These are phyloP conservation scores for Monascus purpureus DNA, from an alignment of 495 filamentous ascomycete species.

Conservation along the genomic window DNA sequence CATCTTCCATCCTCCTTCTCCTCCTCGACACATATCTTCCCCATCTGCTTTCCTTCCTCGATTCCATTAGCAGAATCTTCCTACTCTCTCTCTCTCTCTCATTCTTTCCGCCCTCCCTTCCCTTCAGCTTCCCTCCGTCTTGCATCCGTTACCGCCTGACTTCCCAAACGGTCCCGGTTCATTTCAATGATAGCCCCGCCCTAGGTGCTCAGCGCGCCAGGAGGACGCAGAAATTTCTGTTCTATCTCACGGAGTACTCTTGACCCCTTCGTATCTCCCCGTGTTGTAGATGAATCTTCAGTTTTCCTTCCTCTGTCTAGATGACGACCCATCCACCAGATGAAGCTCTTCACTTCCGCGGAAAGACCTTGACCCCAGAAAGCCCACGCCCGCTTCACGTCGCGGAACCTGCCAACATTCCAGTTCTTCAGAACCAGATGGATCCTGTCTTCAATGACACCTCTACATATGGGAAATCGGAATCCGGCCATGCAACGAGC, in stretches of 20 bases:
- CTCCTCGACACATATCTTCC: no score
- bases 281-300: slow-evolving; percentile 28
- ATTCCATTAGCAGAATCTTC: not conserved
- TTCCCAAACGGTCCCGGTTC: not conserved
- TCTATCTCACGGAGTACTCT: no score
- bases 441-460: slow-evolving; percentile 60
- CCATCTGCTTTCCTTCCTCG: slow-evolving; percentile 1
- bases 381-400: slow-evolving; percentile 58
- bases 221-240: slow-evolving; percentile 4
- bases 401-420: slow-evolving; percentile 55
- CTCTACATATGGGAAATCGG: slow-evolving; percentile 32
- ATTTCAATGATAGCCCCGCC: slow-evolving; percentile 13
- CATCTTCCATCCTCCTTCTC: no score
- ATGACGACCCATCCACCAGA: slow-evolving; percentile 52
- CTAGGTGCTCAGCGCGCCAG: slow-evolving; percentile 14
- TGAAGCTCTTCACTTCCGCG: slow-evolving; percentile 51
- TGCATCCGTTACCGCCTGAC: no score
- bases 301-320: slow-evolving; percentile 21
- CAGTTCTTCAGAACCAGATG: slow-evolving; percentile 59
- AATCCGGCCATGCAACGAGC: slow-evolving; percentile 4
- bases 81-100: slow-evolving; percentile 5
- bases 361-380: slow-evolving; percentile 56
- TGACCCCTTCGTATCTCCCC: no score
- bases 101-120: slow-evolving; percentile 4
- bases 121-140: not conserved